Base-by-base conservation (phyloP, 495 filamentous ascomycete species). In the Copromyces sp. region DNA sequence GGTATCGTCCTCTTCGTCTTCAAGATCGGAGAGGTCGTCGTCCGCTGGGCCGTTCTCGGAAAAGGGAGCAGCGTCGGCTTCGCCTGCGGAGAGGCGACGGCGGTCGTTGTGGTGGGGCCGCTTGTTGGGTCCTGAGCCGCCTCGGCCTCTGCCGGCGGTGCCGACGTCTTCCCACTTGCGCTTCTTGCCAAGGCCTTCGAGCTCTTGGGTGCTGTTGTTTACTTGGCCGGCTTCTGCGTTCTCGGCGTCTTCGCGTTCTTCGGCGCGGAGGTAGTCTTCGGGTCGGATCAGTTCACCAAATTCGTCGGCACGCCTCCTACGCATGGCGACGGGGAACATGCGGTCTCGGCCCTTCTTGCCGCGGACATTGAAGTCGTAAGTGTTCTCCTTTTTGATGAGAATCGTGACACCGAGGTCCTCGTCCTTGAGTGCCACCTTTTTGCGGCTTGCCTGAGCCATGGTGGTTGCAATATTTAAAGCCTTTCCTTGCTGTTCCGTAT, bases 251-350 rank as follows among this genome's bases (percentile, higher is more conserved):
- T 97, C 94, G 35, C 91, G 86, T 81, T 98, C 95, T 77, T 99
- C 95, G 0, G 94, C 94, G 65, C 94, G 87, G n/a, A 97, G 85
- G 77, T 93, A 99, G 45, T 98, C 95, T 72, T 98, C 95, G 1
- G 95, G 93, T 68, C 93, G 87, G 75, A 98, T 96, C 70, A 95
- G 83, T 74, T 98, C 96, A 59, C 95, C 95, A 78, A 93, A 98
- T 73, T 97, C 94, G 80, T 98, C 96, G 12, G 85, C 88, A 35
- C 94, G 90, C 80, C 90, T 91, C 73, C 94, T 86, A 41, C 92
- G 87, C 42, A 92, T 88, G 17, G 95, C 90, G 68, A 94, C 91
- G 0, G 95, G 95, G 75, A 97, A 98, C 88, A 95, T 93, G 74
- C 92, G 90, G 76, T 99, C 96, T 40, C 94, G 87, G 24, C 95